Base-by-base conservation (phyloP, 768 basidiomycete genomes). In the Amanita inopinata region DNA sequence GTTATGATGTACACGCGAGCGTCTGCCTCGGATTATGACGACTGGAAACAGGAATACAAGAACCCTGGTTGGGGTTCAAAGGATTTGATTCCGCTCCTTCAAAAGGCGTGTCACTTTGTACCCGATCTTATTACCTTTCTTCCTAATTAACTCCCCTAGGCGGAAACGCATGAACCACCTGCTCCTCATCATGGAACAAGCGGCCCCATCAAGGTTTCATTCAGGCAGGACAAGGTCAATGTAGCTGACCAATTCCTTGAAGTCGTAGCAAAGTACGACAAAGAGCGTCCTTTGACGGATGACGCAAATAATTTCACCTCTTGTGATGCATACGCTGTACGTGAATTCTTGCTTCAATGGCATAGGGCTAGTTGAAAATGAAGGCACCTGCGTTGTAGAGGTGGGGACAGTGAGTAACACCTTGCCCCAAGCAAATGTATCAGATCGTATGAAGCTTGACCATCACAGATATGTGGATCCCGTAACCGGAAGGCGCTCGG, bases 31-130 rank as follows among this genome's bases (percentile, higher is more conserved):
- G 81, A 83, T 52, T 80, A 74, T 36, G 76, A 83, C 48, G 74
- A 74, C 38, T 82, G 80, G 80, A 70, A 72, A 51, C 59, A 46
- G 1, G 53, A 62, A 2, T 56, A 72, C 18, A 64, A 63, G 3
- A 80, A 81, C 52, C 56, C 68, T 1, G 80, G 79, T 1, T 83
- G 81, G 81, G 64, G 76, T 4, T 73, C 74, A 0, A 60, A 65
- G 36, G 61, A 74, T 19, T 52, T 83, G 3, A 69, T 82, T 22
- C 79, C 80, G 0, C 58, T 80, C 10, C 48, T 79, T 22, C 71
- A 62, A 48, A 80, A 80, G 68, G 81, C 73, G 43, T 5, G n/a
- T n/a, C n/a, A n/a, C n/a, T n/a, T n/a, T n/a, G n/a, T n/a, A n/a
- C n/a, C n/a, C n/a, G n/a, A n/a, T n/a, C n/a, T n/a, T n/a, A n/a